A percentile compares a stretch with the other conserved stretches of the same genome.
phyloP scores from a whole-genome alignment of 1,139 yeast species.

The Eremothecium coryli region DNA sequence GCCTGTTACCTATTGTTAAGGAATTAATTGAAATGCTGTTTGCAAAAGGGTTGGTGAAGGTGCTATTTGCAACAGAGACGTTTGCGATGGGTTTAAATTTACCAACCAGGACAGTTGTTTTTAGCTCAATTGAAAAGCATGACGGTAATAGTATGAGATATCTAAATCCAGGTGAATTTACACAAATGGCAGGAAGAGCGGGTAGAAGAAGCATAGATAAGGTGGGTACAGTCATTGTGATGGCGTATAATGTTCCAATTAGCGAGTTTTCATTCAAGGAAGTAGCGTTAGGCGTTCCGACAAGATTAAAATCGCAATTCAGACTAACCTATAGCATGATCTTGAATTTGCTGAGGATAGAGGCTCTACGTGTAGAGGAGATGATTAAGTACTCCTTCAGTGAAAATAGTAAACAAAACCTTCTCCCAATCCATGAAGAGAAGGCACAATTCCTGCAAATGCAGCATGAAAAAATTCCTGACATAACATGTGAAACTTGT shows the following conservation, averaged over 20 bases:
- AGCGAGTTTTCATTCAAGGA: conserved; percentile 55
- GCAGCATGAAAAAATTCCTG: conserved; percentile 36
- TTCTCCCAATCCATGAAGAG: conserved; percentile 78
- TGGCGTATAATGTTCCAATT: conserved; percentile 72
- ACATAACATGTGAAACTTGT: conserved; percentile 36
- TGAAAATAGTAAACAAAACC: conserved; percentile 78
- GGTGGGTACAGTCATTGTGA: conserved; percentile 91
- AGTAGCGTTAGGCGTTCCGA: conserved; percentile 78
- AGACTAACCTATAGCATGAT: conserved; percentile 94
- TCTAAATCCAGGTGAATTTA: conserved; percentile 88
- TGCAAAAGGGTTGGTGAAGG: conserved; percentile 93
- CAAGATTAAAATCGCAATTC: conserved; percentile 84
- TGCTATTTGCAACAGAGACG: conserved; percentile 93
- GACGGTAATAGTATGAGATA: conserved; percentile 81
- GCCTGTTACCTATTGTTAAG: conserved; percentile 85
- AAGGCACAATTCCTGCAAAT: conserved; percentile 47
- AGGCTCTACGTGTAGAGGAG: conserved; percentile 90
- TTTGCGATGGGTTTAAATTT: conserved; percentile 94
- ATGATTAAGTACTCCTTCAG: conserved; percentile 94
- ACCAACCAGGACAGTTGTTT: conserved; percentile 91
- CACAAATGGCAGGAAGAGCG: conserved; percentile 99
- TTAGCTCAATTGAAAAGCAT: conserved; percentile 74
- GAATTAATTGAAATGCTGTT: conserved; percentile 94
- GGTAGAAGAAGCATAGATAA: conserved; percentile 95
- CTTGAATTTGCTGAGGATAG: conserved; percentile 79